Percentiles rank a stretch among this genome's conserved stretches.
Evolutionary conservation across 495 filamentous ascomycete species (phyloP).

Genomic region (Immersiella caudata): DNA sequence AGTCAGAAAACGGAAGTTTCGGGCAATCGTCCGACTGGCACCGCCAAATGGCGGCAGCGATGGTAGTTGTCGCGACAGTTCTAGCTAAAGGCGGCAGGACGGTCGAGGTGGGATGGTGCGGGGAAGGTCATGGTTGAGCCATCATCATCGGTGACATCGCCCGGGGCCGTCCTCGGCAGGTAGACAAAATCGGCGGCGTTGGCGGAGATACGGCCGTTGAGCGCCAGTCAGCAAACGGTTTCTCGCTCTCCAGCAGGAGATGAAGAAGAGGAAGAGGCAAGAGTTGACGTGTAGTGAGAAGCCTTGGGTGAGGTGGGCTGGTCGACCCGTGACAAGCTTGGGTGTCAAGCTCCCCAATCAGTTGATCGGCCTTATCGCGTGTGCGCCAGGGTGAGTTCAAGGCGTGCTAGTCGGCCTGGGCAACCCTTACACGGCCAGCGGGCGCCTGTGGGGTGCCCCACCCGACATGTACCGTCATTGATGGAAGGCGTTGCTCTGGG

Average conservation of each 20-base stretch:
- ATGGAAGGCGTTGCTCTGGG: not conserved
- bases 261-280: conserved; percentile 4
- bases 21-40: not conserved
- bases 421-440: not conserved
- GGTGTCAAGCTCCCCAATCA: conserved; percentile 34
- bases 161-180: not conserved
- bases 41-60: conserved; percentile 8
- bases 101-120: conserved; percentile 20
- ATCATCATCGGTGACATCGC: conserved; percentile 24
- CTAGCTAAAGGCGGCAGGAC: not conserved
- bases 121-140: conserved; percentile 36
- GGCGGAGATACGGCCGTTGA: not conserved
- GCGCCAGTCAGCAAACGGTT: conserved; percentile 12
- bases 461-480: not conserved
- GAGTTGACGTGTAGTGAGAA: conserved; percentile 23
- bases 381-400: conserved; percentile 14
- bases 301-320: conserved; percentile 19
- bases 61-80: not conserved
- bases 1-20: not conserved
- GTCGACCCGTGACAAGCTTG: conserved; percentile 34
- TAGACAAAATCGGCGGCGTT: not conserved
- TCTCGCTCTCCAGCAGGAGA: not conserved
- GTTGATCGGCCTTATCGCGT: conserved; percentile 37
- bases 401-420: conserved; percentile 19
- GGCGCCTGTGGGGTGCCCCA: not conserved